phyloP scores from a whole-genome alignment of 495 filamentous ascomycete species.

The Talaromyces nanjingensis region DNA sequence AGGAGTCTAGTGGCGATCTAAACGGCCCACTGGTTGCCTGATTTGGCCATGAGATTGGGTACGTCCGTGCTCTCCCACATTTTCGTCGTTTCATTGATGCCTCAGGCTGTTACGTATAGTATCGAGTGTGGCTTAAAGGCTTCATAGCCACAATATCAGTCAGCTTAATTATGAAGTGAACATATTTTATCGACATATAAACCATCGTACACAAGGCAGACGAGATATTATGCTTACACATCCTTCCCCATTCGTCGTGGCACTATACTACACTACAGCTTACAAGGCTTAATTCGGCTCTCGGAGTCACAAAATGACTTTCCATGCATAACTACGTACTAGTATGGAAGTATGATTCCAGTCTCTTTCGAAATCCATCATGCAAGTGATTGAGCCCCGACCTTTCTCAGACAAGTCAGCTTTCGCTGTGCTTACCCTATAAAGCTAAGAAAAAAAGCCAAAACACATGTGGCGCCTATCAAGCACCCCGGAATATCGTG shows the following conservation, averaged over 20 bases:
- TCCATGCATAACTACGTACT: background rate
- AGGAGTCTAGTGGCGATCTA: background rate
- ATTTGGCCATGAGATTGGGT: background rate
- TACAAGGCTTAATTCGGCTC: background rate
- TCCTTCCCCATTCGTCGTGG: background rate
- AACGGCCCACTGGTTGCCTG: background rate
- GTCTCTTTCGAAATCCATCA: background rate
- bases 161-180: background rate
- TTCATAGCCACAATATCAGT: background rate
- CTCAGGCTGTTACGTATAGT: background rate
- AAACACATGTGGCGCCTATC: background rate
- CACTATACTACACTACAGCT: background rate
- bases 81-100: background rate
- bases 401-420: too few relatives aligned
- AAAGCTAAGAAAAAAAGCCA: background rate
- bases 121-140: background rate
- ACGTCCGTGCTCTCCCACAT: background rate
- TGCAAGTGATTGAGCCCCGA: background rate
- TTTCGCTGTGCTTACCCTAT: too few relatives aligned
- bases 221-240: background rate
- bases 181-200: too few relatives aligned
- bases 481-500: background rate
- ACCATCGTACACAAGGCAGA: background rate
- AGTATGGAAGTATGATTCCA: background rate
- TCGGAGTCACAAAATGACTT: background rate